Percentiles rank a stretch among this genome's conserved stretches.
phyloP scores from a whole-genome alignment of 768 basidiomycete species.

The Hysterangium stoloniferum region DNA sequence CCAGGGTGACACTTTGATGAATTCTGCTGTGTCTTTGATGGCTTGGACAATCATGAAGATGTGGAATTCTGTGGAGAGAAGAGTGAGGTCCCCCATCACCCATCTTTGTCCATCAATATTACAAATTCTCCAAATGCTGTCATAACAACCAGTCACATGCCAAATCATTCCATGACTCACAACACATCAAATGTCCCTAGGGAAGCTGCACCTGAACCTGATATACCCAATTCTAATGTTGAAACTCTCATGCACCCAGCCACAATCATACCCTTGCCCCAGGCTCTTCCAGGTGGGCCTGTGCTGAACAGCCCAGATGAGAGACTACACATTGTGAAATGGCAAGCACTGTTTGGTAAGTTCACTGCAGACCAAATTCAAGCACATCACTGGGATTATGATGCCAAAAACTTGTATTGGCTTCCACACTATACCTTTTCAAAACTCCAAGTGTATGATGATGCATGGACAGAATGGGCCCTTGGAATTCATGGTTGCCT shows the following conservation, averaged over 20 bases:
- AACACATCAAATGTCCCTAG: not conserved
- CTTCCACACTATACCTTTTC: slow-evolving; percentile 21
- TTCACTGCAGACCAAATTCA: not conserved
- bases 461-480: slow-evolving; percentile 25
- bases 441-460: slow-evolving; percentile 13
- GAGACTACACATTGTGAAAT: not conserved
- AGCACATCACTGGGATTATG: not conserved
- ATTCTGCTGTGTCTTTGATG: no score
- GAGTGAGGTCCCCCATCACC: not conserved
- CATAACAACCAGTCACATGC: not conserved
- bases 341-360: not conserved
- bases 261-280: no score
- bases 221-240: no score
- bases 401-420: not conserved
- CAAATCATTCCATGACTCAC: not conserved
- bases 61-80: no score
- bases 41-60: not conserved
- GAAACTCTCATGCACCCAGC: no score
- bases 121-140: not conserved
- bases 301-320: no score
- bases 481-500: slow-evolving; percentile 23
- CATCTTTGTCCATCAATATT: not conserved
- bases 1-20: no score
- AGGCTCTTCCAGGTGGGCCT: no score
- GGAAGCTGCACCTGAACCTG: not conserved